Percentiles rank a stretch among this genome's conserved stretches.
Evolutionary conservation across 2,329 filamentous ascomycete genomes (phyloP).

Genomic region (Trichoderma gracile): DNA sequence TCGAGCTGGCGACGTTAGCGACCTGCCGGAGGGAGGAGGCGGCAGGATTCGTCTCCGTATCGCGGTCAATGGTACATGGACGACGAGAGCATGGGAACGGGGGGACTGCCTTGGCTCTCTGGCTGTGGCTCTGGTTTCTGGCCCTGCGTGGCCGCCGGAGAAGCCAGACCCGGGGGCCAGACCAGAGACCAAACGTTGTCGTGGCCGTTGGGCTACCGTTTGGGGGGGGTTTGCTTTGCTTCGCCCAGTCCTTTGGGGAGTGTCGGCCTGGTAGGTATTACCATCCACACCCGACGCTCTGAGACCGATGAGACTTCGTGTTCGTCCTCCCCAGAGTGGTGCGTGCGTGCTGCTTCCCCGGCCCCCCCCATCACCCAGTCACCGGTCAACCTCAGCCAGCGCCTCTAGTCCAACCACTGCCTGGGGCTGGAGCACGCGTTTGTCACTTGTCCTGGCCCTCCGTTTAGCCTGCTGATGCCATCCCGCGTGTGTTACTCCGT

Average conservation of each 20-base stretch:
- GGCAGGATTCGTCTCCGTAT: slow-evolving; percentile 6
- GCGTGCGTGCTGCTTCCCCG: neutral
- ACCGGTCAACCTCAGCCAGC: neutral
- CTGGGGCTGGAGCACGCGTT: slow-evolving; percentile 8
- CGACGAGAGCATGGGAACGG: too few relatives aligned
- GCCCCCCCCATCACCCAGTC: too few relatives aligned
- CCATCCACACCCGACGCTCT: neutral
- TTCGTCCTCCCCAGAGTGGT: too few relatives aligned
- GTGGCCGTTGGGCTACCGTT: neutral
- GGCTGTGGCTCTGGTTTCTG: too few relatives aligned
- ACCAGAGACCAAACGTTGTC: too few relatives aligned
- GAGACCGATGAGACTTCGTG: neutral
- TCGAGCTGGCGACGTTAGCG: slow-evolving; percentile 3
- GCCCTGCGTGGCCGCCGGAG: too few relatives aligned
- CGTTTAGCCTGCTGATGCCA: slow-evolving; percentile 19
- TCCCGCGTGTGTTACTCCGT: slow-evolving; percentile 8
- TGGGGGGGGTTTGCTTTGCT: neutral
- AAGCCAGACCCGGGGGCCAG: too few relatives aligned
- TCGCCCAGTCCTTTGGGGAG: neutral
- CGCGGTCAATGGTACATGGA: neutral
- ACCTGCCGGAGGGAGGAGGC: slow-evolving; percentile 14
- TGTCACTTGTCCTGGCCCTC: neutral
- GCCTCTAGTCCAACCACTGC: slow-evolving; percentile 13
- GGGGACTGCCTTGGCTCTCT: too few relatives aligned
- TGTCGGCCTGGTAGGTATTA: neutral